Conservation (phyloP, 768 basidiomycete species). For the Gymnopilus dilepis region DNA sequence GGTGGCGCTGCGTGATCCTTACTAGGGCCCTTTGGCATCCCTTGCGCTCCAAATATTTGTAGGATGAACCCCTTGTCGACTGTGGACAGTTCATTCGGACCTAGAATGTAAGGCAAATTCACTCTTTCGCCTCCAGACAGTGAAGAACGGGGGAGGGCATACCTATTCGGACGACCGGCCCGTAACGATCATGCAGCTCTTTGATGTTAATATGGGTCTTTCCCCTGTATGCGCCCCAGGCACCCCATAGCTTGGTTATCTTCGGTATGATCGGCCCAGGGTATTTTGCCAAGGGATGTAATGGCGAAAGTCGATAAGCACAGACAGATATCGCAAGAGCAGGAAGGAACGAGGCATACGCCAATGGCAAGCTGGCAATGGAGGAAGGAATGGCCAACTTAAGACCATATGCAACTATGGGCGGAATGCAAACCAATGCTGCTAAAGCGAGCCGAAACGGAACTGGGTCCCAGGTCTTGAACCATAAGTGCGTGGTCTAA, state of each 20-base stretch:
- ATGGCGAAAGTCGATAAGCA: conserved; percentile 49
- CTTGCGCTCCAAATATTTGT: conserved; percentile 39
- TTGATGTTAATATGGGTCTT: conserved; percentile 49
- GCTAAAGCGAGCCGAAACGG: background rate
- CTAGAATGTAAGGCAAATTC: conserved; percentile 29
- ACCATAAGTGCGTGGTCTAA: background rate
- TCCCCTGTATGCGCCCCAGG: conserved; percentile 38
- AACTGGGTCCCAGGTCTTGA: background rate
- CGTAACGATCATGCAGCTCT: conserved; percentile 55
- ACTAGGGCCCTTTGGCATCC: conserved; percentile 50
- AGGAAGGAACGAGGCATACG: background rate
- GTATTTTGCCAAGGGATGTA: conserved; percentile 39
- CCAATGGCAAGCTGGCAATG: background rate
- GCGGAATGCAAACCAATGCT: background rate
- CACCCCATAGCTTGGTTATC: conserved; percentile 44
- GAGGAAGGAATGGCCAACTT: background rate
- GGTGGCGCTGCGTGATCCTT: conserved; percentile 24
- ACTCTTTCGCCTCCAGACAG: background rate
- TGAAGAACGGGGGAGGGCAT: background rate
- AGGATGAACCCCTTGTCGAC: conserved; percentile 34
- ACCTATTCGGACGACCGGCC: conserved; percentile 61
- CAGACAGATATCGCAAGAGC: conserved; percentile 28
- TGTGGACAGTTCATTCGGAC: conserved; percentile 49
- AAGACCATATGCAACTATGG: background rate
- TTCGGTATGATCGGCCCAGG: conserved; percentile 51